Base-by-base conservation (phyloP, 2,329 filamentous ascomycete species). In the Aspergillus puulaauensis region DNA sequence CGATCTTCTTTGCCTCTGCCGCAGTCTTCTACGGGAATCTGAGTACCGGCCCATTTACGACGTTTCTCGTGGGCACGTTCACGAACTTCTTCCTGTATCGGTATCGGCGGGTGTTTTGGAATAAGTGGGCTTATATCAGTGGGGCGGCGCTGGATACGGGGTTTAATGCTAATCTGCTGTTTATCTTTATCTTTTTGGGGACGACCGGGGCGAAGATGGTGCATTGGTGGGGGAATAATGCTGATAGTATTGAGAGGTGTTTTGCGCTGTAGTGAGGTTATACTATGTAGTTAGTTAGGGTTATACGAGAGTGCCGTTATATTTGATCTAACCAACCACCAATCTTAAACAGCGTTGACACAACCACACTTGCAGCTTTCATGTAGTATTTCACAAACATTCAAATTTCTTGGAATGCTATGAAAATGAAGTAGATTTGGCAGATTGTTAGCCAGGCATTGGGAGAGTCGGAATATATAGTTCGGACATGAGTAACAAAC, bases 201-300 rank as follows among this genome's bases (percentile, higher is more conserved):
- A 79, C 80, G 6, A 85, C 82, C 73, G 75, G 83, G 33, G 71
- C 86, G 7, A 75, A 71, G 15, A 86, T 86, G 84, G 83, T 83
- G n/a, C 68, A 83, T 59, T 87, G 85, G 85, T 87, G 84, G 83
- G 84, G 84, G 0, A 87, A 87, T 64, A 80, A 85, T 62, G 77
- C 71, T 27, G 72, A 77, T 6, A 70, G 67, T n/a, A 80, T 81
- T 44, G 84, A 87, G 70, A 76, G 84, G 54, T 87, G 84, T 67
- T 87, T 86, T 75, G 81, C 82, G 3, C 60, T 84, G 54, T 69
- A 73, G 23, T 12, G 17, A 2, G 4, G 17, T 6, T 40, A 40
- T n/a, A 40, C 23, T 24, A 24, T 6, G 7, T 24, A 24, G 19
- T 3, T 21, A 21, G 21, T 24, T 6, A 24, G 23, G 23, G 23